Evolutionary conservation across 768 basidiomycete genomes (phyloP).

Genomic region (Amanita subjunquillea): DNA sequence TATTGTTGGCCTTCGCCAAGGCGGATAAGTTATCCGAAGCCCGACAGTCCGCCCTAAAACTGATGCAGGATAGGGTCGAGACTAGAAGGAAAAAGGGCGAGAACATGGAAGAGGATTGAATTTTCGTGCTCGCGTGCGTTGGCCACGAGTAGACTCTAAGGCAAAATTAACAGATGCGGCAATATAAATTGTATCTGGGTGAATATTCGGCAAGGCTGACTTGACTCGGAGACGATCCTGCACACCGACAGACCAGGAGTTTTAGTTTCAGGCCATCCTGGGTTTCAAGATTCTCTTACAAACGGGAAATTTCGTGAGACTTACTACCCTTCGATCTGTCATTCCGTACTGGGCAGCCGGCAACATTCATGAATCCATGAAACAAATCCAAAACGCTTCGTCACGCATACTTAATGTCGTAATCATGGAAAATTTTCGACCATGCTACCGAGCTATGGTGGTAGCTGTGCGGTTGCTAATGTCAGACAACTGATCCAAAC

Average conservation of each 20-base stretch:
- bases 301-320: not conserved
- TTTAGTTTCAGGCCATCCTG: not conserved
- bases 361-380: not conserved
- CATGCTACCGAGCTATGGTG: not conserved
- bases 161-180: not conserved
- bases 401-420: not conserved
- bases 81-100: slow-evolving; percentile 33
- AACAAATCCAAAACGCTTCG: not conserved
- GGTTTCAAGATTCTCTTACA: not conserved
- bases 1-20: slow-evolving; percentile 67
- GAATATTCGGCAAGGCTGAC: no score
- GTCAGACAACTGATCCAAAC: not conserved
- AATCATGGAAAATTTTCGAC: not conserved
- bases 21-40: slow-evolving; percentile 49
- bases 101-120: slow-evolving; percentile 37
- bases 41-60: slow-evolving; percentile 31
- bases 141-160: no score
- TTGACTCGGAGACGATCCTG: no score
- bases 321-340: not conserved
- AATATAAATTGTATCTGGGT: no score
- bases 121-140: no score
- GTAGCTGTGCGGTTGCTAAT: not conserved
- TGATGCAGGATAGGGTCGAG: slow-evolving; percentile 36
- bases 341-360: not conserved
- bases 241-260: no score